Evolutionary conservation across 352 stramenopile species (phyloP).

Genomic region (Elongisporangium prolatum): DNA sequence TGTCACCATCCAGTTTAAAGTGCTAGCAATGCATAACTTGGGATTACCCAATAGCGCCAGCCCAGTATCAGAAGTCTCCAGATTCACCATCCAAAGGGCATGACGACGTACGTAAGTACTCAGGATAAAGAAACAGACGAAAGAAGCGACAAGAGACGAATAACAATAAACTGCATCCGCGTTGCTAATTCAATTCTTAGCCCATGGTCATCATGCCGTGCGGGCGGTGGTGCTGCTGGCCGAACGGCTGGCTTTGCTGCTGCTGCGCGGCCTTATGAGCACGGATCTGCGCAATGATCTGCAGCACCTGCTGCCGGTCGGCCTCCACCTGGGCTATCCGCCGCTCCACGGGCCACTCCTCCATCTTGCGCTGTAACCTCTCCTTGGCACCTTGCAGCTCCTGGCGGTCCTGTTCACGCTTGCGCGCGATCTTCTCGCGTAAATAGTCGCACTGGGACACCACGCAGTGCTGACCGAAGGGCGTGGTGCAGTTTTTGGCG

Average conservation of each 20-base stretch:
- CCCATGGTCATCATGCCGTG: slow-evolving; percentile 34
- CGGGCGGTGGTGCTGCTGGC: slow-evolving; percentile 13
- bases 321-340: slow-evolving; percentile 78
- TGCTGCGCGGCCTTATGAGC: slow-evolving; percentile 43
- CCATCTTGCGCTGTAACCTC: slow-evolving; percentile 38
- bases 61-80: too few relatives aligned
- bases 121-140: background rate
- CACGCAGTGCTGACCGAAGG: slow-evolving; percentile 49
- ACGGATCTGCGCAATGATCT: slow-evolving; percentile 74
- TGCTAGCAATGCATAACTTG: too few relatives aligned
- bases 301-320: slow-evolving; percentile 67
- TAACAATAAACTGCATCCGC: slow-evolving; percentile 3
- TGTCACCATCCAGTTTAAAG: too few relatives aligned
- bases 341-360: slow-evolving; percentile 75
- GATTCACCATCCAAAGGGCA: background rate
- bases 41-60: too few relatives aligned
- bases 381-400: slow-evolving; percentile 54
- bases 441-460: slow-evolving; percentile 87
- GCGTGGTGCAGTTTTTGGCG: slow-evolving; percentile 64
- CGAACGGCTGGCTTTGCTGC: slow-evolving; percentile 16
- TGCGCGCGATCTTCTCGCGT: slow-evolving; percentile 79
- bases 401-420: slow-evolving; percentile 48
- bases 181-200: slow-evolving; percentile 8
- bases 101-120: background rate
- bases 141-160: background rate